Evolutionary conservation across 305 asterid genomes (phyloP), one percentile per base, ranked within the genome.

Genomic region (Petunia hybrid): DNA sequence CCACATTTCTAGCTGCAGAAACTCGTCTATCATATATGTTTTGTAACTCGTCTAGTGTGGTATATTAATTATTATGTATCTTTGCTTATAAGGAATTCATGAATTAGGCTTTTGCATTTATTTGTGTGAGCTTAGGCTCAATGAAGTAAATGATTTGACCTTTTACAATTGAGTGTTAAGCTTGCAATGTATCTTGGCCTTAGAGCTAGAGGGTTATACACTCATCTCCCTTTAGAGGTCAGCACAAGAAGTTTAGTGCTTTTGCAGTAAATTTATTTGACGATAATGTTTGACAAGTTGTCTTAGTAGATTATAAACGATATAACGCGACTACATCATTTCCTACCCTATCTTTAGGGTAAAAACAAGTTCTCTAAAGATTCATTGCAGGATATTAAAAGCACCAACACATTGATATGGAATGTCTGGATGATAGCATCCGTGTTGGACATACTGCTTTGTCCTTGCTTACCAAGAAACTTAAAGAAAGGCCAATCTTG

Each of bases 81-180:
- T 68, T 46, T 70, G 8, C 42, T 77, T 1, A 77, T 36, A 60
- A 64, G 39, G 55, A 51, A n/a, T 59, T 4, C 10, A 10, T 78
- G 59, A 40, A 31, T 56, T 80, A 13, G 43, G 57, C 40, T 76
- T 75, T 64, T 63, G 67, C 64, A 59, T 61, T 74, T 80, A 42
- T 8, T 57, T 80, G 8, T 40, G 55, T 12, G 62, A 71, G 40
- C 7, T 31, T 70, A 70, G 10, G 22, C 35, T 71, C 61, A 48
- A 35, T 71, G 61, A 71, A 48, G 61, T 6, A 71, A 71, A 71
- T 3, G 48, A 71, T 48, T 71, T 48, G 78, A 71, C 35, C 45
- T 51, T 51, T 51, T 3, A 10, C 48, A 6, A 13, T 71, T 13
- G 42, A 35, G 8, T 5, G 60, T 48, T 46, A 69, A 71, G 43